Evolutionary conservation across 176 grass and related monocot genomes (phyloP), one percentile per base, ranked within the genome.

Genomic region (Cenchrus purpureus): DNA sequence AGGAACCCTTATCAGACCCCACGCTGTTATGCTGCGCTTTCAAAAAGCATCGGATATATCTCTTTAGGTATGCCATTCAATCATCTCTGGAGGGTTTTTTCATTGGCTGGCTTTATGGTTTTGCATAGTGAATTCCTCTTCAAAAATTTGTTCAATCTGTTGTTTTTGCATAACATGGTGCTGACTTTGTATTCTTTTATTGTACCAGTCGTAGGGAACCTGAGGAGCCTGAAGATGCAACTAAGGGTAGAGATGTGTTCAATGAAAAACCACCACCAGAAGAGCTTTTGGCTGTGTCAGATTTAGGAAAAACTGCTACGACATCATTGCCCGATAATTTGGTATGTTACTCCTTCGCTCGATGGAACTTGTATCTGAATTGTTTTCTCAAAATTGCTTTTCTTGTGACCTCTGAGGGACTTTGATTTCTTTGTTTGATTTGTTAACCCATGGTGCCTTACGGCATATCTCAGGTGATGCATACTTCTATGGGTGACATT

Each of bases 141-240:
- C 3, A 62, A 76, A 67, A 56, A 20, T 73, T 44, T 73, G 25
- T 73, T 65, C 29, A 68, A 54, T 75, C 9, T 79, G 50, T 71
- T 53, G 12, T 73, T 79, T 68, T 48, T 82, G n/a, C 81, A 62
- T 86, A 86, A 73, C 46, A 0, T 54, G 51, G 10, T 34, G 44
- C 66, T 81, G 45, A 59, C 15, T 77, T 45, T 65, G 1, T 65
- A 29, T 58, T 72, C 46, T 59, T 50, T 79, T 66, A 51, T 69
- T 53, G 8, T 61, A 64, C 8, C 87, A 98, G 97, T 77, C 93
- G 86, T 53, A 94, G 97, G 83, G 93, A 98, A 64, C 97, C 97
- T 12, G 97, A 94, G 88, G 93, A 98, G 86, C 93, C 97, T 64
- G 97, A 98, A 90, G 96, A 98, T 74, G 96, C 96, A 83, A 98